A percentile compares a stretch with the other conserved stretches of the same genome.
phyloP scores from a whole-genome alignment of 192 early-diverging fungal species.

The Umbelopsis sp. region DNA sequence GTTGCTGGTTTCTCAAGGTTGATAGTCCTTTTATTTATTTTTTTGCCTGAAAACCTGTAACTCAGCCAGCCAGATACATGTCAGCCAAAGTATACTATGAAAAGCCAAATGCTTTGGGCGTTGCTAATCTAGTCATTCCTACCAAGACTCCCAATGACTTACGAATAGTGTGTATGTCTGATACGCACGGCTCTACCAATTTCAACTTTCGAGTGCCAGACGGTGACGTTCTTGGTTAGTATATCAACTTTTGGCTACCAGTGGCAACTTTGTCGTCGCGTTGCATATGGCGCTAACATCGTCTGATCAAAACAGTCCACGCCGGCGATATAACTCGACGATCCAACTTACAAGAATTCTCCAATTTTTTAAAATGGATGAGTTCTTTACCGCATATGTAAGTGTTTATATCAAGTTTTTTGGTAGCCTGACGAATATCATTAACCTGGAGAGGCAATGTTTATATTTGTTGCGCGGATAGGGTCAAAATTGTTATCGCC shows the following conservation, averaged over 20 bases:
- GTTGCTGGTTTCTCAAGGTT: background rate
- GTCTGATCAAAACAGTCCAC: conserved; percentile 25
- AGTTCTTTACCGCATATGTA: conserved; percentile 37
- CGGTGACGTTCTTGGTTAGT: conserved; percentile 39
- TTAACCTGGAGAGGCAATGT: background rate
- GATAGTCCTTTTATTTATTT: conserved; percentile 9
- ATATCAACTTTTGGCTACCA: background rate
- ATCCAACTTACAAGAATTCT: conserved; percentile 10
- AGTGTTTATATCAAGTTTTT: background rate
- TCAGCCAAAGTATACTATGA: background rate
- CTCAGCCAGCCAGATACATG: background rate
- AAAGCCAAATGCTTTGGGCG: background rate
- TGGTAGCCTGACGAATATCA: no score
- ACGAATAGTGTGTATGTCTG: conserved; percentile 41
- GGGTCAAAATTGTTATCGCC: conserved; percentile 31
- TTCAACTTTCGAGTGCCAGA: conserved; percentile 31
- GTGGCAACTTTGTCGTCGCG: background rate
- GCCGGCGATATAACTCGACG: conserved; percentile 36
- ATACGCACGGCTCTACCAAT: conserved; percentile 29
- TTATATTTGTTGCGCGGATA: background rate
- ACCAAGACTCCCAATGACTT: background rate
- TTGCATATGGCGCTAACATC: conserved; percentile 1
- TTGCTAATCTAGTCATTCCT: background rate
- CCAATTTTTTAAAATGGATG: conserved; percentile 27
- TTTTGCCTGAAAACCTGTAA: background rate